Evolutionary conservation across 73 alveolate species (phyloP).

Genomic region (Blepharisma stoltei): DNA sequence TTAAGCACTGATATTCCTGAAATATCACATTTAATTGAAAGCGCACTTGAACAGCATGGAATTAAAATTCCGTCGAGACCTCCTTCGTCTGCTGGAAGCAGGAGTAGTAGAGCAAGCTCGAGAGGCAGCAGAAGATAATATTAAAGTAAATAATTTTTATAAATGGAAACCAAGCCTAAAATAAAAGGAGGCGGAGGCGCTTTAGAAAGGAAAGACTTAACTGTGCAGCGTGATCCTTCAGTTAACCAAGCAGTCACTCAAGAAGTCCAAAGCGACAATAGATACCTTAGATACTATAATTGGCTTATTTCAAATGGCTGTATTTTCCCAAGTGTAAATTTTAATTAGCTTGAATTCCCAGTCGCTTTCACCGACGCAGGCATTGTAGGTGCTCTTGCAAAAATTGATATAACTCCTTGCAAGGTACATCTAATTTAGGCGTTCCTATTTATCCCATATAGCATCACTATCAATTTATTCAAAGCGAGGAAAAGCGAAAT

Average conservation of each 20-base stretch:
- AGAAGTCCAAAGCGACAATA: not conserved
- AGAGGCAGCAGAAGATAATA: not conserved
- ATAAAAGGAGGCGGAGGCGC: constrained; percentile 27
- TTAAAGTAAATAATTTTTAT: not conserved
- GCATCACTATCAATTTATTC: constrained; percentile 32
- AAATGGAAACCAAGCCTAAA: not conserved
- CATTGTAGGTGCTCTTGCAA: not conserved
- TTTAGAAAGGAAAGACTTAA: constrained; percentile 8
- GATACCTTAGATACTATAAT: not conserved
- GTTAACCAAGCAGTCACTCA: constrained; percentile 6
- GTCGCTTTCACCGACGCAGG: not conserved
- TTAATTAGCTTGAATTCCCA: constrained; percentile 17
- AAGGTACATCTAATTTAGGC: constrained; percentile 32
- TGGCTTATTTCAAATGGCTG: constrained; percentile 22
- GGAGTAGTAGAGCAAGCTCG: constrained; percentile 25
- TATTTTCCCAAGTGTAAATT: constrained; percentile 8
- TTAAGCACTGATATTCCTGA: constrained; percentile 60
- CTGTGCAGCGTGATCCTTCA: constrained; percentile 9
- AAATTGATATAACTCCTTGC: not conserved
- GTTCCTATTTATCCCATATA: constrained; percentile 45
- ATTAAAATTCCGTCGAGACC: constrained; percentile 65
- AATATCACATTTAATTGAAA: constrained; percentile 46
- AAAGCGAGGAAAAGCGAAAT: constrained; percentile 50
- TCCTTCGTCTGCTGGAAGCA: constrained; percentile 33
- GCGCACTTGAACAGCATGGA: constrained; percentile 57